Evolutionary conservation across 73 alveolate species (phyloP).

Genomic region (Paramecium sonneborni): DNA sequence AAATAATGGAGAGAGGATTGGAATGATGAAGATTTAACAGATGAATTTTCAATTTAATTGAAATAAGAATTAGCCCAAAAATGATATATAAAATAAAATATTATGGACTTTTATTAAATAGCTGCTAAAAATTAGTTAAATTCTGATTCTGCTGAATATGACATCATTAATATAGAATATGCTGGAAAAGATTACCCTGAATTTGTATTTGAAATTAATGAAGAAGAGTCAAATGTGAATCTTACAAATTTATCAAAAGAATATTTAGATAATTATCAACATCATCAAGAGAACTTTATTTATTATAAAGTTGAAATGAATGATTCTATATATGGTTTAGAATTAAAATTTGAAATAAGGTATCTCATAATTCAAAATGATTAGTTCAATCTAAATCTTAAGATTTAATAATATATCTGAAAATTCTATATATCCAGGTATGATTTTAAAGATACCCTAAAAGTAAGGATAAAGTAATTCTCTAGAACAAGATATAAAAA

Average conservation of each 20-base stretch:
- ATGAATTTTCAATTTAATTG: slow-evolving; percentile 61
- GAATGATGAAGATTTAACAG: slow-evolving; percentile 68
- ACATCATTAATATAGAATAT: neutral
- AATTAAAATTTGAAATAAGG: neutral
- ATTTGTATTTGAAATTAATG: neutral
- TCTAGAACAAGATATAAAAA: neutral
- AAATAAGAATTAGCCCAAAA: slow-evolving; percentile 56
- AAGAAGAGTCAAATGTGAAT: neutral
- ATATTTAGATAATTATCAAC: neutral
- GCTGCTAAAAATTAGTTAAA: neutral
- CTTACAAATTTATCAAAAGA: neutral
- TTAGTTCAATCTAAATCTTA: neutral
- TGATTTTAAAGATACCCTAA: neutral
- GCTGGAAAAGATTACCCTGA: neutral
- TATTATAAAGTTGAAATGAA: slow-evolving; percentile 56
- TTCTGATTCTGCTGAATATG: neutral
- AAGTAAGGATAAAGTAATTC: neutral
- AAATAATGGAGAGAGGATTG: slow-evolving; percentile 71
- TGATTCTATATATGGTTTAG: neutral
- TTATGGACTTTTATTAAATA: slow-evolving; percentile 10
- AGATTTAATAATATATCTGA: neutral
- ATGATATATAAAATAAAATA: slow-evolving; percentile 3
- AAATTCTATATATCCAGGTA: neutral
- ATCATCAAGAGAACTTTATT: neutral
- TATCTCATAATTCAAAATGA: no score